Base-by-base conservation (phyloP, 2,329 filamentous ascomycete species). In the Penicillium sp. region DNA sequence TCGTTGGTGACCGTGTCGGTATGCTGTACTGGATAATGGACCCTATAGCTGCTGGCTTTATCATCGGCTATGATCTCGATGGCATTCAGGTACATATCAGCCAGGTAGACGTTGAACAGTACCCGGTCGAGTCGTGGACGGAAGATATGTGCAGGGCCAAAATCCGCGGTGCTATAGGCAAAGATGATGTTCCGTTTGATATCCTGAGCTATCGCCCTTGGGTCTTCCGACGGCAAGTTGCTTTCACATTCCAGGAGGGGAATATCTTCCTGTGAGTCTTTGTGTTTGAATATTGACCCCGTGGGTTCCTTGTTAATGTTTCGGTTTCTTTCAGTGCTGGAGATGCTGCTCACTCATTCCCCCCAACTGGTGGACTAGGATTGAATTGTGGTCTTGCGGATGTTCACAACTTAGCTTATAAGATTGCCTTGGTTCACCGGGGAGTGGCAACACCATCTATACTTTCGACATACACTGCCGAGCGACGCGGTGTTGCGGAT, bases 261-360 rank as follows among this genome's bases (percentile, higher is more conserved):
- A 74, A 74, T 40, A 62, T 77, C 0, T 74, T 78, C 35, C 56
- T 78, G 71, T 77, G 55, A 65, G 67, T 62, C 3, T 32, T 32
- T n/a, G 11, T 2, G 13, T 7, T 22, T 18, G 6, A 10, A 35
- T 14, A n/a, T 18, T 42, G 18, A 20, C n/a, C 5, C 1, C 38
- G 2, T n/a, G 5, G 9, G 1, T 4, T n/a, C 3, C 13, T 35
- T n/a, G 4, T 5, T 22, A 1, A 9, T 49, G 8, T 16, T 29
- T 24, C 5, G 4, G 5, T 14, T 22, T 34, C 40, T 24, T 8
- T 13, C 14, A 66, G 65, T 16, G 81, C 78, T 4, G 82, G 82
- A 20, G 82, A 85, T 56, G 80, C 81, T 4, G 80, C 80, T 1
- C 81, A 84, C 58, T 80, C 81, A 7, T 81, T 84, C 56, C 80